Percentiles rank a stretch among this genome's conserved stretches.
Evolutionary conservation across 2,329 filamentous ascomycete genomes (phyloP).

Genomic region (Colletotrichum chlorophyti): DNA sequence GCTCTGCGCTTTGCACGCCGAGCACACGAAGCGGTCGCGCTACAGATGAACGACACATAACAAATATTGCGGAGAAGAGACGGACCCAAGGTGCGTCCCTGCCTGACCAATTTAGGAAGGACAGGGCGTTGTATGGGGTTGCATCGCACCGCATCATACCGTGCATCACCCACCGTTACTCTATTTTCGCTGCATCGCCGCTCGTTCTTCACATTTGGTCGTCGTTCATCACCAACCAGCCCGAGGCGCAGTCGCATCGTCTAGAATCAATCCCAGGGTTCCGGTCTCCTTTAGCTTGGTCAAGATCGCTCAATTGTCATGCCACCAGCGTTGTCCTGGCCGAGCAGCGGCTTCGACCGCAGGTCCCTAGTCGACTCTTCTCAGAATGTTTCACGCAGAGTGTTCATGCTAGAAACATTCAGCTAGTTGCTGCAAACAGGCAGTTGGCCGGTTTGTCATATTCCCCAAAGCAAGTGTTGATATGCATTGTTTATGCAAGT

Average conservation of each 20-base stretch:
- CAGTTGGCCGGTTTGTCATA: no score
- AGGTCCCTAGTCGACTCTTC: no score
- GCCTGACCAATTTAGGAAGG: background rate
- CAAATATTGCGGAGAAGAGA: background rate
- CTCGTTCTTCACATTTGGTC: no score
- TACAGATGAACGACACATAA: background rate
- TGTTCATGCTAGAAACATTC: no score
- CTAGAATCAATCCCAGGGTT: no score
- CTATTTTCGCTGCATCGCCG: background rate
- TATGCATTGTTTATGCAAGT: conserved; percentile 29
- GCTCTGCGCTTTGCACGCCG: conserved; percentile 4
- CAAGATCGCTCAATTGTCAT: no score
- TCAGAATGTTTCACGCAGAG: no score
- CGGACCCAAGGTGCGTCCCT: background rate
- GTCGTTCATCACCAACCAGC: no score
- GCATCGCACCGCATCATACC: background rate
- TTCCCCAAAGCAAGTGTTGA: background rate
- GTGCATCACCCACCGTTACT: conserved; percentile 1
- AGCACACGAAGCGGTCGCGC: background rate
- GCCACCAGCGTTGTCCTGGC: background rate
- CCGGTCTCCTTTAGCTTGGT: no score
- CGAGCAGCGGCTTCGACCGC: background rate
- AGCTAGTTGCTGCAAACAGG: background rate
- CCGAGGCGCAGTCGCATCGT: no score
- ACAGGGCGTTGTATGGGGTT: background rate